Base-by-base conservation (phyloP, 768 basidiomycete genomes). In the Gautieria morchelliformis region DNA sequence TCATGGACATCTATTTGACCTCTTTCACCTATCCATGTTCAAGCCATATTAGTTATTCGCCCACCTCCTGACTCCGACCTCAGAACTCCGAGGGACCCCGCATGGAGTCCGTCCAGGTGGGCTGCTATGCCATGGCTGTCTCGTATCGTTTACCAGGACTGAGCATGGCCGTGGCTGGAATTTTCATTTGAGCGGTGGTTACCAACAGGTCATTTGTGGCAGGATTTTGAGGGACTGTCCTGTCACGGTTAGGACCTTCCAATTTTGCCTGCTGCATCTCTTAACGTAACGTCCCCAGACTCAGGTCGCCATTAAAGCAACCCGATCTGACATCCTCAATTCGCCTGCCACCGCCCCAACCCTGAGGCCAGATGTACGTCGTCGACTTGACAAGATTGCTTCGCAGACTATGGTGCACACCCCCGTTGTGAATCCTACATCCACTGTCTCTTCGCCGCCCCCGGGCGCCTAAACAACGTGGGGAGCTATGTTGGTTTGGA, bases 1-100 rank as follows among this genome's bases (percentile, higher is more conserved):
- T 65, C 44, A 94, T 96, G 93, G 93, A 96, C 70, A 83, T 94
- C 69, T 95, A 94, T 81, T 89, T 92, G 56, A 89, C 90, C 63
- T 89, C 92, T 67, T 94, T 96, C 79, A 86, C 86, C 64, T 87
- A 89, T 74, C 91, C 92, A 67, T 87, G 89, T 75, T 78, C 86
- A 69, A 79, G 85, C 68, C 84, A 84, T 67, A 80, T 80, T 72
- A 72, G 77, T 74, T 82, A 79, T 72, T 81, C 83, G 58, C 73
- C 79, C 54, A 71, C 81, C 63, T 78, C 80, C 54, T 79, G 84
- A 88, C 71, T 80, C 32, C 15, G 37, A 52, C 35, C 45, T 46
- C 49, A 51, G 49, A 7, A 56, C 61, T 51, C 37, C 62, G 45
- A 51, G 66, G 61, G 48, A 64, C 61, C 56, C 58, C 58, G 85